phyloP scores from a whole-genome alignment of 305 asterid species.

The Lippia alba region DNA sequence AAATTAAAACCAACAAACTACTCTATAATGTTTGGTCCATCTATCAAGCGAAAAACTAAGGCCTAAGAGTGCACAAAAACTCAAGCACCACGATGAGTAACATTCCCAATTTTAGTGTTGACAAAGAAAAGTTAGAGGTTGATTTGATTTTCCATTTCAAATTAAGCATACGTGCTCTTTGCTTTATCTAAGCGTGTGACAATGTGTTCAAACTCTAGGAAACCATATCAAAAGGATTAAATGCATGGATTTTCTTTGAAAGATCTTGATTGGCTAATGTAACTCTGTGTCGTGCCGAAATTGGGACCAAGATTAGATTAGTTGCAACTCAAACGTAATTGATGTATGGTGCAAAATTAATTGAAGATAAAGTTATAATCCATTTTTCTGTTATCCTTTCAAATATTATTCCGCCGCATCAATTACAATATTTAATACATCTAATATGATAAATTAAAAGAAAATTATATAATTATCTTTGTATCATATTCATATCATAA shows the following conservation, averaged over 20 bases:
- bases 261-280: background rate
- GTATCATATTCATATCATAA: too few species aligned
- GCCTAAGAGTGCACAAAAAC: background rate
- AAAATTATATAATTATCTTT: too few species aligned
- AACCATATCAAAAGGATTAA: slow-evolving; percentile 27
- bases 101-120: slow-evolving; percentile 34
- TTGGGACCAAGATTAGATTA: background rate
- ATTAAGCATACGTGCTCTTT: background rate
- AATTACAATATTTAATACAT: too few species aligned
- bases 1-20: too few species aligned
- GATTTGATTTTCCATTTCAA: slow-evolving; percentile 1
- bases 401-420: too few species aligned
- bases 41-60: slow-evolving; percentile 7
- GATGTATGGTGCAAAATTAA: background rate
- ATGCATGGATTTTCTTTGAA: background rate
- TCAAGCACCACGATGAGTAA: slow-evolving; percentile 8
- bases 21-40: too few species aligned
- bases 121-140: slow-evolving; percentile 5
- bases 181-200: slow-evolving; percentile 12
- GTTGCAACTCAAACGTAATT: slow-evolving; percentile 5
- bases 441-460: too few species aligned
- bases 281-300: background rate
- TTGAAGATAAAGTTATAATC: background rate
- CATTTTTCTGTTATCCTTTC: too few species aligned
- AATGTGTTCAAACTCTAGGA: slow-evolving; percentile 40